Evolutionary conservation across 2,329 filamentous ascomycete genomes (phyloP).

Genomic region (Cladosporium sphaerospermum): DNA sequence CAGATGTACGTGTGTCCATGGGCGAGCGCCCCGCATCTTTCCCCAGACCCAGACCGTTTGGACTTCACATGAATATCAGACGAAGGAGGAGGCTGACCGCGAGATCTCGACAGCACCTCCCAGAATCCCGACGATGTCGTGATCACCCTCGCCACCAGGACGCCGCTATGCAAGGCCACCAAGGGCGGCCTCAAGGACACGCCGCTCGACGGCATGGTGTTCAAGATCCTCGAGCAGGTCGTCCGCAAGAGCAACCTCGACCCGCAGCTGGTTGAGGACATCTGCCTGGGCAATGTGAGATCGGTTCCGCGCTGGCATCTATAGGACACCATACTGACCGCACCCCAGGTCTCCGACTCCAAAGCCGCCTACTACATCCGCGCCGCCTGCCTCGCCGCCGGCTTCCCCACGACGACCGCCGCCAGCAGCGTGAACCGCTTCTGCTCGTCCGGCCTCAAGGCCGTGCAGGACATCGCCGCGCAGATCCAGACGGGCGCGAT

Average conservation of each 20-base stretch:
- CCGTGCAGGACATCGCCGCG: conserved; percentile 89
- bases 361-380: conserved; percentile 89
- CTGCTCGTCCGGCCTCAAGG: conserved; percentile 94
- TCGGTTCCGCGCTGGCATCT: conserved; percentile 60
- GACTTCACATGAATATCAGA: conserved; percentile 6
- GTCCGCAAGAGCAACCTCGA: conserved; percentile 29
- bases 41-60: conserved; percentile 55
- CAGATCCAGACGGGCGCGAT: conserved; percentile 76
- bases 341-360: conserved; percentile 63
- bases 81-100: conserved; percentile 8
- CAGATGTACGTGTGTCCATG: conserved; percentile 81
- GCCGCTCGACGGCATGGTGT: conserved; percentile 76
- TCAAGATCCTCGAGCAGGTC: conserved; percentile 67
- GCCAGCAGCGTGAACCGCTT: conserved; percentile 87
- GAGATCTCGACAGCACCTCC: conserved; percentile 41
- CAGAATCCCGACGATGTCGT: conserved; percentile 93
- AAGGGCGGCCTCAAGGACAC: conserved; percentile 98
- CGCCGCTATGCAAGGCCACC: conserved; percentile 77
- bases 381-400: conserved; percentile 80
- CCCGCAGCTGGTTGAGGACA: conserved; percentile 51
- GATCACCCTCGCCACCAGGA: conserved; percentile 86
- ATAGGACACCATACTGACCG: conserved; percentile 57
- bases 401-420: conserved; percentile 83
- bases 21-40: conserved; percentile 24
- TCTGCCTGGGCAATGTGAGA: conserved; percentile 82